Evolutionary conservation across 1,284 basidiomycete genomes (phyloP).

Genomic region (Puccinia horiana): DNA sequence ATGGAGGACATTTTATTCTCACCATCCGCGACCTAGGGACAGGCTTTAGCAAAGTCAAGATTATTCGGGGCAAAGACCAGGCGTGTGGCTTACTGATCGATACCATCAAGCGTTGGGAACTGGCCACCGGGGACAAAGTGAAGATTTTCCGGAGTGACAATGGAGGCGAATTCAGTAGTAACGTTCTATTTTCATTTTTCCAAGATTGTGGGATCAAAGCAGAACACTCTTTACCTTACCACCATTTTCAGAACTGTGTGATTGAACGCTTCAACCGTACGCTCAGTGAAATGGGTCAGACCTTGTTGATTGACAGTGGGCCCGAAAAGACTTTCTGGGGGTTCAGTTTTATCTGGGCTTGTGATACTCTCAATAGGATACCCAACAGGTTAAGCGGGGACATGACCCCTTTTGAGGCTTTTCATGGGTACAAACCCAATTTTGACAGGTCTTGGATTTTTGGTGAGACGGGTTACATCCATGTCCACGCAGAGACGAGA

Average conservation of each 20-base stretch:
- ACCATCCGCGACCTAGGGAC: not conserved
- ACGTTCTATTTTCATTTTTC: not conserved
- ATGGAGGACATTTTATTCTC: not conserved
- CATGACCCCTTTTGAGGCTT: not conserved
- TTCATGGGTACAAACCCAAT: not conserved
- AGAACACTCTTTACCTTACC: not conserved
- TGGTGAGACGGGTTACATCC: not conserved
- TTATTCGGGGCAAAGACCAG: not conserved
- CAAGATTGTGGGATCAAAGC: not conserved
- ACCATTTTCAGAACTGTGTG: not conserved
- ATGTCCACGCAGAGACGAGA: not conserved
- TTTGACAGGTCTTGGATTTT: not conserved
- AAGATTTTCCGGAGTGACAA: not conserved
- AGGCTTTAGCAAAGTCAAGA: not conserved
- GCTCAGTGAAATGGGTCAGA: not conserved
- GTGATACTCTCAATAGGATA: not conserved
- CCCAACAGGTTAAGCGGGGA: not conserved
- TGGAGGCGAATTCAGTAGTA: not conserved
- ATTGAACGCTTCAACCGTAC: conserved; percentile 7
- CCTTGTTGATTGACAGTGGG: no score
- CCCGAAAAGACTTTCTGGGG: not conserved
- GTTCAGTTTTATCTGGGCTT: not conserved
- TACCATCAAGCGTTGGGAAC: not conserved
- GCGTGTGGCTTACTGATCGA: not conserved
- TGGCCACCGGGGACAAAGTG: not conserved